These are phyloP conservation scores for Claviceps africana DNA, from an alignment of 2,329 filamentous ascomycete species.

Conservation along the genomic window DNA sequence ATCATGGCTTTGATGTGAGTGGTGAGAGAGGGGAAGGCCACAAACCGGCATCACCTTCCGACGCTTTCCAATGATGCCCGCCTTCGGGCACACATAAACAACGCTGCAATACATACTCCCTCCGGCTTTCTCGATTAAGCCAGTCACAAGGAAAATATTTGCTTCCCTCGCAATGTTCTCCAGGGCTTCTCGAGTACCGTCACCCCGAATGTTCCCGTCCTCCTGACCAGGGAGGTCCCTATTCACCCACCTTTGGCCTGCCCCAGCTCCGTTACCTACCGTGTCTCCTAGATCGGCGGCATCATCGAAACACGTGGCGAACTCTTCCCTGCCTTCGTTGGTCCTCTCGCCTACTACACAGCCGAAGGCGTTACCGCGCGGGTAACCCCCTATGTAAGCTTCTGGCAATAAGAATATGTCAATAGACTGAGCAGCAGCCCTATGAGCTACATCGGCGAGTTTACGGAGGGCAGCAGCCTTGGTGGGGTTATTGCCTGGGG, in stretches of 20 bases:
- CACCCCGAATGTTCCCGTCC: constrained; percentile 28
- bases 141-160: constrained; percentile 69
- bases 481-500: constrained; percentile 36
- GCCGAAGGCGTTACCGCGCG: constrained; percentile 67
- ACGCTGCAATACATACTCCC: constrained; percentile 75
- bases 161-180: constrained; percentile 64
- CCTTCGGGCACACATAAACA: constrained; percentile 64
- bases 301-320: constrained; percentile 60
- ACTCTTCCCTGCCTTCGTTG: constrained; percentile 63
- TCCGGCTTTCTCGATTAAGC: constrained; percentile 64
- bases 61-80: constrained; percentile 68
- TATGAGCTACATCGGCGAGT: constrained; percentile 46
- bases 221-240: constrained; percentile 30
- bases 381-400: constrained; percentile 84
- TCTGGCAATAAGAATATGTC: constrained; percentile 81
- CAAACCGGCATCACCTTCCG: constrained; percentile 80
- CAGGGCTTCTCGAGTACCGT: constrained; percentile 62
- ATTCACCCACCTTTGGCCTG: constrained; percentile 57
- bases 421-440: constrained; percentile 41
- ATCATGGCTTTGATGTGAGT: not conserved
- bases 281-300: constrained; percentile 79
- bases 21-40: constrained; percentile 6
- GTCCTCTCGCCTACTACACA: constrained; percentile 57
- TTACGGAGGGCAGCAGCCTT: constrained; percentile 48
- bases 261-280: constrained; percentile 46